Base-by-base conservation (phyloP, 257 asterid species). In the Capsicum rhomboideum region DNA sequence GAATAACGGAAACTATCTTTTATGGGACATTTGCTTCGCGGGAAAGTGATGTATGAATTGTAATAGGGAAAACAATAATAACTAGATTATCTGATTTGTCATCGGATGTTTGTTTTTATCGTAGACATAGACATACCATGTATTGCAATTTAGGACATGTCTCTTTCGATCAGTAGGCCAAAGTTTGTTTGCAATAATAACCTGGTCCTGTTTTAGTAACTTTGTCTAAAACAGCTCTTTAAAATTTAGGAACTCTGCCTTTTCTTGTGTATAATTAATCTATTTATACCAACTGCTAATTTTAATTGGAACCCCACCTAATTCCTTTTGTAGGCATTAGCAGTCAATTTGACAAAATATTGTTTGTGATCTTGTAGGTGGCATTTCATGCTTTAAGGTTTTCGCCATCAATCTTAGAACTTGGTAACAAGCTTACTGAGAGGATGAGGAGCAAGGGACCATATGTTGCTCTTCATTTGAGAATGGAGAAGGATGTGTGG, bases 401-500 rank as follows among this genome's bases (percentile, higher is more conserved):
- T 37, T 91, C 97, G 68, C 94, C 99, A 2, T 91, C 89, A 55
- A 90, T 95, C 63, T 58, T 88, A 3, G 90, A 89, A 66, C 87
- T 95, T 8, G 99, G 99, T 5, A 90, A 93, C 90, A 91, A 88
- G 85, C 90, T 94, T 56, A 89, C 93, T 1, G 91, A 93, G 87
- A 87, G 98, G 81, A 93, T 95, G 95, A 90, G 95, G 80, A 95
- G 95, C 87, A 94, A 93, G 83, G 99, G 99, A 64, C 97, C 94
- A 6, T 95, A 90, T 89, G 85, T 95, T 31, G 98, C 99, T 37
- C 98, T 95, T 87, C 99, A 95, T 91, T 92, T 94, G 55, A 90
- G 98, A 79, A 94, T 95, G 98, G 99, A 95, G 61, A 94, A 96
- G 88, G 99, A 95, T 78, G 99, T 95, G 1, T 95, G 99, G 99